A percentile compares a stretch with the other conserved stretches of the same genome.
phyloP scores from a whole-genome alignment of 805 yeast genomes.

The Starmerella stigmatis region DNA sequence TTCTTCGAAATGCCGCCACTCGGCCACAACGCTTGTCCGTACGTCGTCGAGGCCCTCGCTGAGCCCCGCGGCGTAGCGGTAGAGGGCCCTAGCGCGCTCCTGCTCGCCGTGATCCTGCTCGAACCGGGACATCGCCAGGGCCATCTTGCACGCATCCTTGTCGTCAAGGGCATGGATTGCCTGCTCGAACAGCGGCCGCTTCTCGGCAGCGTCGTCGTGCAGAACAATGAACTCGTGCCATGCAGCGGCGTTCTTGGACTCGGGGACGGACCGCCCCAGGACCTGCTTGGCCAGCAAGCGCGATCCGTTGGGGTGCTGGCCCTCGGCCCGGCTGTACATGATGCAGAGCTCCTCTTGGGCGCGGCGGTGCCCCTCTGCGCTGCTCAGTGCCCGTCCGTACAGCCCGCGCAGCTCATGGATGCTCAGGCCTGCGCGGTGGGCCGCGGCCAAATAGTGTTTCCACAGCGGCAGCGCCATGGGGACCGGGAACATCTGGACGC shows the following conservation, averaged over 20 bases:
- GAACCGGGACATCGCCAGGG: slow-evolving; percentile 41
- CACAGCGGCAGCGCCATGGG: slow-evolving; percentile 13
- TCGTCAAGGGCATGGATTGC: slow-evolving; percentile 44
- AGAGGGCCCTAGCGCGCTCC: slow-evolving; percentile 53
- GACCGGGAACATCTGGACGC: slow-evolving; percentile 12
- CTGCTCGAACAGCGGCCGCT: slow-evolving; percentile 42
- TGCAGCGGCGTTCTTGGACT: not conserved
- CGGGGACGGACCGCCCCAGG: slow-evolving; percentile 3
- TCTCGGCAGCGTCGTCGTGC: slow-evolving; percentile 22
- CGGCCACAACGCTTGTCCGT: not conserved
- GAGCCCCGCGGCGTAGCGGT: slow-evolving; percentile 37
- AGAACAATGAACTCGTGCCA: slow-evolving; percentile 13
- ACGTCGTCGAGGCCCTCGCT: slow-evolving; percentile 3
- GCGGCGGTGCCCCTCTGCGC: not conserved
- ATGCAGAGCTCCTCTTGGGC: slow-evolving; percentile 14
- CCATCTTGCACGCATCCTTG: slow-evolving; percentile 35
- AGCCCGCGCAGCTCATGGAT: slow-evolving; percentile 5
- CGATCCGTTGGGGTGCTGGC: slow-evolving; percentile 6
- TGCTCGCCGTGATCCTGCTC: slow-evolving; percentile 47
- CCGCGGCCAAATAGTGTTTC: slow-evolving; percentile 10
- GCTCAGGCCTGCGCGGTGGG: too few species aligned
- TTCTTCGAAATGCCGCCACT: not conserved
- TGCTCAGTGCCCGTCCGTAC: slow-evolving; percentile 6
- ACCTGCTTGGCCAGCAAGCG: slow-evolving; percentile 7
- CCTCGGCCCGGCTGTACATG: slow-evolving; percentile 12